Base-by-base conservation (phyloP, 2,329 filamentous ascomycete species). In the Fusarium pseudocircinatum region DNA sequence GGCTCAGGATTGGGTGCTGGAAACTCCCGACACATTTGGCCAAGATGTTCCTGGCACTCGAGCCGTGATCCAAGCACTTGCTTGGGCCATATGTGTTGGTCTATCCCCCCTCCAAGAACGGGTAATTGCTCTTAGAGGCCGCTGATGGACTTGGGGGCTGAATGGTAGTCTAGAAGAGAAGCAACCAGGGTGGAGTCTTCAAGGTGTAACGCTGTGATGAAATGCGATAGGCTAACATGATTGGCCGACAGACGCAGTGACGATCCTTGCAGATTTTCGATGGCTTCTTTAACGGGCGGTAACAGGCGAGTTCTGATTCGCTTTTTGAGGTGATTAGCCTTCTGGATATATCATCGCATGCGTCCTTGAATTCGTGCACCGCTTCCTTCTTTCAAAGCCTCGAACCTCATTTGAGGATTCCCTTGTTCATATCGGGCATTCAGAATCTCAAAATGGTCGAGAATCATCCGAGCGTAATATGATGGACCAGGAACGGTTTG, bases 231-330 rank as follows among this genome's bases (percentile, higher is more conserved):
- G 49, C 53, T 42, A 20, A 37, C 62, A 50, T 78, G 63, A 78
- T 78, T 78, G 63, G 77, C 24, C 28, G 34, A 63, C 68, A 69
- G 71, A 62, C 66, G 62, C 73, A 44, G 67, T 68, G 73, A 70
- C 49, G 60, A 62, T 63, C 67, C 63, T 73, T 64, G 65, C 47
- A 40, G 49, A 37, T 64, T 66, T 49, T 56, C 36, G 53, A 71
- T 67, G 52, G 60, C 63, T 64, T 69, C 42, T 60, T 46, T 30
- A 63, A 34, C 71, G 74, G 77, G 77, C 77, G 77, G 77, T 50
- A 78, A 78, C 58, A 78, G 63, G 24, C 28, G 28, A 54, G 28
- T 18, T 56, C 22, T 75, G 63, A 78, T 78, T 78, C 65, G 77
- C 44, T 60, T n/a, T 49, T 43, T 10, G 14, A 15, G 13, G 50